Evolutionary conservation across 2,329 filamentous ascomycete genomes (phyloP), one percentile per base, ranked within the genome.

Genomic region (Hyphodiscus sp.): DNA sequence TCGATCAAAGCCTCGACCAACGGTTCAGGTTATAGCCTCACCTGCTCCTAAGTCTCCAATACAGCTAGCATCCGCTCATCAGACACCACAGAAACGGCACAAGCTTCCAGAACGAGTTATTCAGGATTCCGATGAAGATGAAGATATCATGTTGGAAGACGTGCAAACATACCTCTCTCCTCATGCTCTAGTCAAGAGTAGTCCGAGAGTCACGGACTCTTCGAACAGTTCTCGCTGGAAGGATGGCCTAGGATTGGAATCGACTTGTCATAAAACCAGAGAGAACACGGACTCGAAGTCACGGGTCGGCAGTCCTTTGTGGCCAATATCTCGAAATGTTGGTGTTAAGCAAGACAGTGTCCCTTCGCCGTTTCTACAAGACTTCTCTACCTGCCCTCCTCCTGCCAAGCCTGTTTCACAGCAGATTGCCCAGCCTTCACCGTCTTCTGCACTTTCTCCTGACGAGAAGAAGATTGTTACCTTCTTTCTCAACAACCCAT

Each of bases 71-170:
- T 62, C 56, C 46, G 43, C 16, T 19, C 51, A 47, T 13, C 60
- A 57, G 38, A 53, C 33, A 11, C 49, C 41, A 18, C 30, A 50
- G 26, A 38, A 38, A n/a, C 33, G 33, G 33, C 33, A 38, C 33
- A 38, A 38, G 33, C 33, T 38, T 38, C 33, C 5, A 38, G 47
- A 58, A 7, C 51, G 50, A 13, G 54, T 60, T 16, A 62, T 69
- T 41, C 52, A 61, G 49, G 66, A 69, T 55, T 68, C 67, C 9
- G 66, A 68, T 29, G 66, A 66, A 29, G 66, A 69, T 11, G 62
- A 64, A 6, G 44, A 54, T 4, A 20, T 62, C 5, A 61, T 58
- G 4, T 56, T 61, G 20, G 48, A 56, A 7, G 59, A 63, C 18
- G 52, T 47, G 26, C 51, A 26, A 30, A 51, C 52, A 2, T 60